phyloP scores from a whole-genome alignment of 1,284 basidiomycete species.

The Caloboletus inedulis region DNA sequence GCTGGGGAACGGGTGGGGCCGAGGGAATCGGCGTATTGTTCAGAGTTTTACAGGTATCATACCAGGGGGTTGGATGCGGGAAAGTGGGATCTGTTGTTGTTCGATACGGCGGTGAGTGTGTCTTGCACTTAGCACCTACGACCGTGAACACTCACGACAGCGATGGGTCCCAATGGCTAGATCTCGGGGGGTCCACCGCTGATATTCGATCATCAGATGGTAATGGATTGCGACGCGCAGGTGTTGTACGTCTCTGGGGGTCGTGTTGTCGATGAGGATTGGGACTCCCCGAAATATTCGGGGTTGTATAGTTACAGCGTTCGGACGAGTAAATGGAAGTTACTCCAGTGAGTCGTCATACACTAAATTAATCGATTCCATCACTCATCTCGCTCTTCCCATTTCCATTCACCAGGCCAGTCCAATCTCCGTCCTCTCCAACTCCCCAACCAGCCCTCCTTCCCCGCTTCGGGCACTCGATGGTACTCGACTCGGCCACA shows the following conservation, averaged over 20 bases:
- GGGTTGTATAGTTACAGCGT: conserved; percentile 71
- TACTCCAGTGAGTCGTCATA: conserved; percentile 51
- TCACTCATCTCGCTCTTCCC: not conserved
- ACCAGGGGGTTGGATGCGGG: conserved; percentile 56
- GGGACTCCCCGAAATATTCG: conserved; percentile 56
- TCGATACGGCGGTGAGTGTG: conserved; percentile 60
- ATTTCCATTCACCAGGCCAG: conserved; percentile 27
- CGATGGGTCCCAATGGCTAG: conserved; percentile 33
- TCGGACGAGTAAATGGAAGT: conserved; percentile 58
- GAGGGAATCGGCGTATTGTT: conserved; percentile 37
- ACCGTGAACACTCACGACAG: not conserved
- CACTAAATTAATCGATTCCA: not conserved
- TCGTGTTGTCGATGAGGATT: conserved; percentile 63
- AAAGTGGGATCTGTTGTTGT: conserved; percentile 64
- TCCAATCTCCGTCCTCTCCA: conserved; percentile 29
- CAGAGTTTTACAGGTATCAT: conserved; percentile 72
- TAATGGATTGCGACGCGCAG: conserved; percentile 68
- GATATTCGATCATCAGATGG: conserved; percentile 81
- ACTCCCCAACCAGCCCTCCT: conserved; percentile 42
- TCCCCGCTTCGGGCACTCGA: conserved; percentile 71
- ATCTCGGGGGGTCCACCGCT: conserved; percentile 67
- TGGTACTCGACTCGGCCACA: conserved; percentile 63
- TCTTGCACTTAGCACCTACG: not conserved
- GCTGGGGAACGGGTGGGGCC: conserved; percentile 25
- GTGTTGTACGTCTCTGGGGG: conserved; percentile 79